Percentiles rank a stretch among this genome's conserved stretches.
phyloP scores from a whole-genome alignment of 148 eudicot genomes.

The Rhododendron mucronatum region DNA sequence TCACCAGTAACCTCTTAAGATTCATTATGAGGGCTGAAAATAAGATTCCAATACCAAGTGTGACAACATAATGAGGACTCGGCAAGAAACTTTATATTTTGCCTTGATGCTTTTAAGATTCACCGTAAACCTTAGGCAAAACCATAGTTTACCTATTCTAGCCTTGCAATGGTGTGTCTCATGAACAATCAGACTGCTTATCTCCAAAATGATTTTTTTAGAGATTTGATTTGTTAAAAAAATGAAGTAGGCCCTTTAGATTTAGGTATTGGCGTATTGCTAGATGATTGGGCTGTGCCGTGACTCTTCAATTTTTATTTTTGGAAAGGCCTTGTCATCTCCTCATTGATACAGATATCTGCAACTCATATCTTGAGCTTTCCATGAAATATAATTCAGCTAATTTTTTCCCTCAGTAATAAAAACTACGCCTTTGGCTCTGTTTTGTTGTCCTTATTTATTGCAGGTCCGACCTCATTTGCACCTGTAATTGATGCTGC shows the following conservation, averaged over 20 bases:
- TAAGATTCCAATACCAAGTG: background rate
- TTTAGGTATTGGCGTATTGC: background rate
- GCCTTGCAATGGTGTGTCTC: background rate
- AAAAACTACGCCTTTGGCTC: background rate
- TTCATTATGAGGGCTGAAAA: background rate
- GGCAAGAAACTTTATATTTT: background rate
- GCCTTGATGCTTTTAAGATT: background rate
- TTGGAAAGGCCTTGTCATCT: background rate
- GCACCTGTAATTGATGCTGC: slow-evolving; percentile 76
- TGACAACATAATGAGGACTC: background rate
- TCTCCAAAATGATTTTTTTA: background rate
- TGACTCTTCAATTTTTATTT: background rate
- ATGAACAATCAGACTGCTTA: background rate
- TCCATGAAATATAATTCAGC: background rate
- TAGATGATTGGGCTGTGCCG: background rate
- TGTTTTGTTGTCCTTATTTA: background rate
- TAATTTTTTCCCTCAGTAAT: background rate
- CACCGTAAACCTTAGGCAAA: background rate
- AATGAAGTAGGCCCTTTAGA: background rate
- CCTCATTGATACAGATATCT: background rate
- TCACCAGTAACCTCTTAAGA: background rate
- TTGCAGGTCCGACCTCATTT: slow-evolving; percentile 75
- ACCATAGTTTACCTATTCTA: background rate
- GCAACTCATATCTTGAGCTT: slow-evolving; percentile 1
- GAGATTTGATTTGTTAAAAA: background rate